These are phyloP conservation scores for Pulveroboletus sp. DNA, from an alignment of 768 basidiomycete genomes.

Conservation along the genomic window DNA sequence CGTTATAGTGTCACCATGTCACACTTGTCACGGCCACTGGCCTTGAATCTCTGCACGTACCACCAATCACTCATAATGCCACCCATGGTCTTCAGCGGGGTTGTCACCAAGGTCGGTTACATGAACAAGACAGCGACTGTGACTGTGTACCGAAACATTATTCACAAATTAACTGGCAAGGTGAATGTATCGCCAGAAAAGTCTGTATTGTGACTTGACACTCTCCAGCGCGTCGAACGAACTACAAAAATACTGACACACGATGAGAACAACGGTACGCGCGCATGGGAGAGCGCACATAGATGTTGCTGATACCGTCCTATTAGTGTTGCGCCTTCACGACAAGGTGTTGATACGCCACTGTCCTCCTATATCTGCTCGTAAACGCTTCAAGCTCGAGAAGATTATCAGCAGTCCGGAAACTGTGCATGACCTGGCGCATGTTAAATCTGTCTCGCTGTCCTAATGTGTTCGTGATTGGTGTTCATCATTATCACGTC, in stretches of 20 bases:
- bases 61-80: conserved; percentile 48
- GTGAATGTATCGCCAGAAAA: conserved; percentile 36
- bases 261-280: conserved; percentile 69
- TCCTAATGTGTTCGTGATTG: background rate
- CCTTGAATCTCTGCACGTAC: background rate
- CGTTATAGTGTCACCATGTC: background rate
- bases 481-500: background rate
- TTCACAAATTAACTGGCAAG: conserved; percentile 77
- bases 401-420: conserved; percentile 67
- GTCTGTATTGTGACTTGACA: background rate
- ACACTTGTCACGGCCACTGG: too few species aligned
- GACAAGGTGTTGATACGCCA: conserved; percentile 79
- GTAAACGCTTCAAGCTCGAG: conserved; percentile 74
- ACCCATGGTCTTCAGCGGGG: conserved; percentile 70
- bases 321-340: conserved; percentile 57
- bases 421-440: conserved; percentile 48
- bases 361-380: conserved; percentile 76
- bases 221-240: conserved; percentile 60
- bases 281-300: background rate
- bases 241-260: conserved; percentile 80
- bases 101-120: conserved; percentile 76
- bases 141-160: conserved; percentile 68
- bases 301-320: conserved; percentile 8
- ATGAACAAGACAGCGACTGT: conserved; percentile 88
- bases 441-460: conserved; percentile 6